Conservation (phyloP, 2,329 filamentous ascomycete genomes). For the Neonectria neomacrospora region DNA sequence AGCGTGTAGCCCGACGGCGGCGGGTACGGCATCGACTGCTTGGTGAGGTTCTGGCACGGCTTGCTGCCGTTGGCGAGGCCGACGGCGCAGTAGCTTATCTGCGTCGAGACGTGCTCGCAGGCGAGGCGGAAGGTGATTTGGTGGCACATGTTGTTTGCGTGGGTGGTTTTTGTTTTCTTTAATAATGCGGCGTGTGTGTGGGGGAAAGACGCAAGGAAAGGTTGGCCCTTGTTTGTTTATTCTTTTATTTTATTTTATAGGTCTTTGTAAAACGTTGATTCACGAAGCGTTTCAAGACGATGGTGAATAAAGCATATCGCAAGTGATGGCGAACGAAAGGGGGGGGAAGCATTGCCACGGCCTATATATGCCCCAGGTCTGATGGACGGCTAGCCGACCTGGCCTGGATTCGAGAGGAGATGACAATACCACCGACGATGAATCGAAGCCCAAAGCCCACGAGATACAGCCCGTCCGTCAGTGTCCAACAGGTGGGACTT, state of each 20-base stretch:
- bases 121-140: conserved; percentile 61
- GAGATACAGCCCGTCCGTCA: conserved; percentile 12
- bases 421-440: not conserved
- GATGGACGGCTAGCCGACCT: not conserved
- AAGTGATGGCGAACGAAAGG: not conserved
- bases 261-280: not conserved
- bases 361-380: conserved; percentile 3
- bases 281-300: not conserved
- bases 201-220: not conserved
- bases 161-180: conserved; percentile 4
- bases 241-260: not conserved
- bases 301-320: not conserved
- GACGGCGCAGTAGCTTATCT: conserved; percentile 58
- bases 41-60: conserved; percentile 57
- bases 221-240: no score
- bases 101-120: conserved; percentile 62
- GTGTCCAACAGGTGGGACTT: not conserved
- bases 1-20: conserved; percentile 56
- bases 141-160: conserved; percentile 56
- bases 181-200: not conserved
- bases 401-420: not conserved
- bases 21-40: conserved; percentile 59
- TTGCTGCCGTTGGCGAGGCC: conserved; percentile 50
- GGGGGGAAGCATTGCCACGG: not conserved
- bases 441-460: conserved; percentile 15